Evolutionary conservation across 2,329 filamentous ascomycete genomes (phyloP).

Genomic region (Karstenula rhodostoma): DNA sequence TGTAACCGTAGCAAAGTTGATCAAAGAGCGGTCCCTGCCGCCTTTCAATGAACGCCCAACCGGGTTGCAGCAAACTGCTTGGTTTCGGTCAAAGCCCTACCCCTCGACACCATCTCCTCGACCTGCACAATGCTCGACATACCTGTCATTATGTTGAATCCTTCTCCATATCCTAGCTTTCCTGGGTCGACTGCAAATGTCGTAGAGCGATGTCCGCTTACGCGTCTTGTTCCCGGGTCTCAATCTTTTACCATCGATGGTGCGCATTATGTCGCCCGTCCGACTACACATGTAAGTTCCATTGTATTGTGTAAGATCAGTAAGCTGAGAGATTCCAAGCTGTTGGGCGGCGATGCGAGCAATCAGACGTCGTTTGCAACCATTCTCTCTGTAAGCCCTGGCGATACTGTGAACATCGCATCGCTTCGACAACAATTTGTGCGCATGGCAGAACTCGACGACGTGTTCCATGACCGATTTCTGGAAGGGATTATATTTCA

Average conservation of each 20-base stretch:
- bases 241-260: background rate
- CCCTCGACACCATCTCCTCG: no score
- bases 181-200: background rate
- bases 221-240: background rate
- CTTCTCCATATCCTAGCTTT: background rate
- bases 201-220: background rate
- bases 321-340: background rate
- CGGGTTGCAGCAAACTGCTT: no score
- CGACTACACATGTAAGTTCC: background rate
- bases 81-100: no score
- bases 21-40: no score
- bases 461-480: background rate
- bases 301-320: background rate
- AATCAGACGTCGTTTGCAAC: background rate
- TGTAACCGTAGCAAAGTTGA: no score
- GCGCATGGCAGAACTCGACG: background rate
- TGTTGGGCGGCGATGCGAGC: background rate
- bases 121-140: no score
- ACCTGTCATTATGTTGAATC: no score
- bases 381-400: background rate
- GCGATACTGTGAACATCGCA: background rate
- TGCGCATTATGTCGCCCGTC: background rate
- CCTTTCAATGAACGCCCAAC: no score
- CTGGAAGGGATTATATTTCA: no score
- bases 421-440: background rate